Percentiles rank a stretch among this genome's conserved stretches.
Evolutionary conservation across 2,329 filamentous ascomycete genomes (phyloP).

Genomic region (Zymoseptoria tritici): DNA sequence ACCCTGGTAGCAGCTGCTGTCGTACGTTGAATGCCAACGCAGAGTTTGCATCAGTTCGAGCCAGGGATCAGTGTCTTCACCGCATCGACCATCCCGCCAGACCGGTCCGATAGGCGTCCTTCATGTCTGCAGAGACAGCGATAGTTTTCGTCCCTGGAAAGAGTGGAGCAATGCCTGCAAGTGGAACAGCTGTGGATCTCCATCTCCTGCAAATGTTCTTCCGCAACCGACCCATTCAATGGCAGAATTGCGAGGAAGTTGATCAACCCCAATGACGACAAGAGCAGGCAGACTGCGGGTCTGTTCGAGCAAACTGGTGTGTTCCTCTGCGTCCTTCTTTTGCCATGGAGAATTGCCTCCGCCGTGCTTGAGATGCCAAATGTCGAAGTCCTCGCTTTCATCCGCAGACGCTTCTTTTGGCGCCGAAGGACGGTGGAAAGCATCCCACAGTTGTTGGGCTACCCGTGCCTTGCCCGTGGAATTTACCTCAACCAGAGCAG

Average conservation of each 20-base stretch:
- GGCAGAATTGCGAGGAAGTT: constrained; percentile 63
- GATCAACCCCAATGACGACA: constrained; percentile 67
- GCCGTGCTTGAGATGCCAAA: constrained; percentile 57
- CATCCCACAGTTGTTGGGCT: constrained; percentile 38
- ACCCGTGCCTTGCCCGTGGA: constrained; percentile 3
- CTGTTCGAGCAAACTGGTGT: constrained; percentile 22
- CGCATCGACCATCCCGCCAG: not conserved
- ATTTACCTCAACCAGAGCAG: constrained; percentile 31
- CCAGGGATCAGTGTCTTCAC: not conserved
- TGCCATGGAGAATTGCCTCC: constrained; percentile 15
- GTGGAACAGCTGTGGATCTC: constrained; percentile 8
- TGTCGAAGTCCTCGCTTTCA: constrained; percentile 48
- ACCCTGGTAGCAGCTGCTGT: not conserved
- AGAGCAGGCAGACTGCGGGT: constrained; percentile 49
- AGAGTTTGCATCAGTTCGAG: not conserved
- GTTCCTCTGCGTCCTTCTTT: constrained; percentile 25
- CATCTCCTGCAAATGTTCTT: not conserved
- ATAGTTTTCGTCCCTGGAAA: constrained; percentile 4
- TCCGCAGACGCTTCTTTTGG: constrained; percentile 44
- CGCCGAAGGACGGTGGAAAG: constrained; percentile 14
- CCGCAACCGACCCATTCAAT: constrained; percentile 63
- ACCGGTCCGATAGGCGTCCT: not conserved
- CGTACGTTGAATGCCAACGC: not conserved
- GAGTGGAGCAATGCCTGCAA: constrained; percentile 12
- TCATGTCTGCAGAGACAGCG: not conserved